Base-by-base conservation (phyloP, 139 green algal genomes). In the Chlorella sorokiniana region DNA sequence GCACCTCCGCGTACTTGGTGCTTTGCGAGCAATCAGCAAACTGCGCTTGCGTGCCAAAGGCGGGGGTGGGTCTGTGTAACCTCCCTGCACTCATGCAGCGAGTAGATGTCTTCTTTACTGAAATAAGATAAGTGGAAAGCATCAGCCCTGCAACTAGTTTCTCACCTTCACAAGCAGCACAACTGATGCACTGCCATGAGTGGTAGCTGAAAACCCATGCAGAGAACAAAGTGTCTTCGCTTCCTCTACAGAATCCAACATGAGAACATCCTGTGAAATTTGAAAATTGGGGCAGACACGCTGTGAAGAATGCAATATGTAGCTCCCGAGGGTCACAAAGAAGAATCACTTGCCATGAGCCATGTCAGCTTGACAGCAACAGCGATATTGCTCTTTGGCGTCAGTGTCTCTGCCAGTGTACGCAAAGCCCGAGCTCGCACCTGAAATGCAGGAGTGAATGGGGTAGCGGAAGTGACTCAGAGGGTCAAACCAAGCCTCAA, bases 391-490 rank as follows among this genome's bases (percentile, higher is more conserved):
- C 35, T 29, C 23, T 37, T 59, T n/a, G 79, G 79, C 10, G 41
- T 38, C 59, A 88, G 62, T 22, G 72, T 79, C 11, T 86, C 84
- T 29, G 42, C 61, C 64, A 88, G 48, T 6, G 35, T 68, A 23
- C 41, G 61, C 42, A 88, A 67, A 29, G 59, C 78, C 4, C 44
- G 74, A 27, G 48, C 51, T 29, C 84, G 81, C 27, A 94, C 64
- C 64, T 83, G 80, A 44, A 79, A 84, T 88, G 48, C 48, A 59
- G 48, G 82, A 65, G 44, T 23, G 70, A 29, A n/a, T 14, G 5
- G 70, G 16, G 42, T 27, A 44, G 11, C 4, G 44, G 42, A 6
- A 7, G 16, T 78, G 11, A 25, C 48, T 56, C 14, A 56, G 48
- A 56, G 18, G 23, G n/a, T 65, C 56, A 16, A 23, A 71, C 4